A percentile compares a stretch with the other conserved stretches of the same genome.
Evolutionary conservation across 805 yeast species (phyloP).

Genomic region (Candida vaughaniae): DNA sequence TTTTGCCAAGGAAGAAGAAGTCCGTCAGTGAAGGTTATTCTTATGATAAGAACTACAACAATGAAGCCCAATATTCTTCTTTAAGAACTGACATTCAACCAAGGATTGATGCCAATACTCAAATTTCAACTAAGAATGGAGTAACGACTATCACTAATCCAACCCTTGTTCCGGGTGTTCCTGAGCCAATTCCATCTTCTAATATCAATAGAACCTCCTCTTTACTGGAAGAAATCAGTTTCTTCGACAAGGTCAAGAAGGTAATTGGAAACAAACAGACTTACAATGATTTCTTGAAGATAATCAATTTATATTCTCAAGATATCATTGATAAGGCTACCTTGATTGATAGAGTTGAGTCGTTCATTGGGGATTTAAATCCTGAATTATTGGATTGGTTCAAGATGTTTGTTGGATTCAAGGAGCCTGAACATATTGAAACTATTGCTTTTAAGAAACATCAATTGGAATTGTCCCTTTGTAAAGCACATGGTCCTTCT

Average conservation of each 20-base stretch:
- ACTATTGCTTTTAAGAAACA: conserved; percentile 87
- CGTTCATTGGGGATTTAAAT: conserved; percentile 75
- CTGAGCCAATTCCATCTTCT: conserved; percentile 69
- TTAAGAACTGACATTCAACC: conserved; percentile 36
- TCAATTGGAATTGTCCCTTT: conserved; percentile 81
- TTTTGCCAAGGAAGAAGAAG: conserved; percentile 17
- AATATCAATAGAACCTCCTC: conserved; percentile 51
- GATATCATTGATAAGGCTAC: conserved; percentile 83
- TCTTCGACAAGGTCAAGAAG: conserved; percentile 90
- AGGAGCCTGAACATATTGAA: conserved; percentile 86
- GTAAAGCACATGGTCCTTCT: conserved; percentile 94
- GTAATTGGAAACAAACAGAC: conserved; percentile 84
- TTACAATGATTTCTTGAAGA: conserved; percentile 88
- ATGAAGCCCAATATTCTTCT: conserved; percentile 50
- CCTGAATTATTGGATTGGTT: conserved; percentile 87
- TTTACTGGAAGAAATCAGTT: conserved; percentile 79
- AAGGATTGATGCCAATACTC: conserved; percentile 17
- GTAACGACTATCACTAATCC: conserved; percentile 48
- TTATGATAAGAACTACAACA: conserved; percentile 29
- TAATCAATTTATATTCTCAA: conserved; percentile 83
- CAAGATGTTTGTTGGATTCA: conserved; percentile 85
- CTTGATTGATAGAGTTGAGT: conserved; percentile 78
- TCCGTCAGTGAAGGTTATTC: conserved; percentile 26
- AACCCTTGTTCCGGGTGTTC: conserved; percentile 78
- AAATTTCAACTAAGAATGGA: conserved; percentile 13